phyloP scores from a whole-genome alignment of 768 basidiomycete species.

The Lactifluus echinatus region DNA sequence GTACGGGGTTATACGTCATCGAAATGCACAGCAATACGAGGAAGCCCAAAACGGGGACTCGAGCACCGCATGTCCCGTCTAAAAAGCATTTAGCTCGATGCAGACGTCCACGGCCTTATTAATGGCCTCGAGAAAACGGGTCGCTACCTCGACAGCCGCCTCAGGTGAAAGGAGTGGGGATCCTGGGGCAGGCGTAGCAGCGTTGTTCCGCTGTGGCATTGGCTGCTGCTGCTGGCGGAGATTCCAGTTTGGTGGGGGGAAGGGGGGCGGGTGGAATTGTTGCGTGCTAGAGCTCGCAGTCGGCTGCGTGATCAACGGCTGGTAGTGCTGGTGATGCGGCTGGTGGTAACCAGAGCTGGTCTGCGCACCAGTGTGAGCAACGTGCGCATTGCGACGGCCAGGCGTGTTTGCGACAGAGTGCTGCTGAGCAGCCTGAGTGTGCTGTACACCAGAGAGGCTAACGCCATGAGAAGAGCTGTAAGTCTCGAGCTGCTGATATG shows the following conservation, averaged over 20 bases:
- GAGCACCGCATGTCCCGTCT: not conserved
- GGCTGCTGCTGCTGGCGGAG: not conserved
- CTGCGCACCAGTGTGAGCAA: not conserved
- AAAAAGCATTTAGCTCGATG: slow-evolving; percentile 1
- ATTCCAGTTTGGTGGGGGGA: not conserved
- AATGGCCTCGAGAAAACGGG: slow-evolving; percentile 7
- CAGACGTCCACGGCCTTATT: slow-evolving; percentile 6
- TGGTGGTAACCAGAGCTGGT: not conserved
- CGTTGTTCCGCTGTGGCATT: not conserved
- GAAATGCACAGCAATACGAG: not conserved
- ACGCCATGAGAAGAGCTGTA: not conserved
- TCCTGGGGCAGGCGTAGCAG: not conserved
- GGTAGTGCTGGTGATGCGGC: not conserved
- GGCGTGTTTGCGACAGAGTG: not conserved
- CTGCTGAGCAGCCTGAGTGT: not conserved
- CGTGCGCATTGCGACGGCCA: not conserved
- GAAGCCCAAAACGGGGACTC: not conserved
- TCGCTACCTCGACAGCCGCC: not conserved
- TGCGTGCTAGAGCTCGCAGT: not conserved
- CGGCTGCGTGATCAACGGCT: not conserved
- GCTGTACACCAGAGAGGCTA: not conserved
- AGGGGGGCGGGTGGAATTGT: not conserved
- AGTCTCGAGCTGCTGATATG: not conserved
- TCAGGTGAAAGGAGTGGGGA: not conserved
- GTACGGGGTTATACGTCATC: not conserved